Base-by-base conservation (phyloP, 441 rosid species). In the Dalechampia spathulata region DNA sequence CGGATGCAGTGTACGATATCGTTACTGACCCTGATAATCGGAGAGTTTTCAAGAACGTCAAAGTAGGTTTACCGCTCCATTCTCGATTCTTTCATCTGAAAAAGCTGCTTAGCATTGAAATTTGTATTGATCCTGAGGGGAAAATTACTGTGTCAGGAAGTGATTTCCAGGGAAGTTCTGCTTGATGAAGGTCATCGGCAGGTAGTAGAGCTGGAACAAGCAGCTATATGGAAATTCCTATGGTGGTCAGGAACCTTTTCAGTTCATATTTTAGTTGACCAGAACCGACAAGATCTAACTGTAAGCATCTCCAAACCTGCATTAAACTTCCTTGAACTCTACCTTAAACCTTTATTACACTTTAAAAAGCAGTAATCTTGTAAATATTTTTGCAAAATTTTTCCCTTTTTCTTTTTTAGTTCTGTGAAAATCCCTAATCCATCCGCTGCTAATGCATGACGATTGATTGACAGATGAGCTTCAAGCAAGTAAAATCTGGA, bases 231-330 rank as follows among this genome's bases (percentile, higher is more conserved):
- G 96, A 88, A 69, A 73, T 92, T 92, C 61, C 95, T 92, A 9
- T 92, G 92, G 96, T 86, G 98, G 93, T 88, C 98, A 11, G 95
- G 96, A 64, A 80, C 89, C 12, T 81, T 92, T 60, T 81, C 87
- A 13, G 98, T 92, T 48, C 86, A 86, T 70, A 87, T 92, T 62
- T 61, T 80, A 55, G 96, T 86, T 17, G 94, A 92, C 54, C 95
- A 92, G 61, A 81, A 88, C 77, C 72, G 94, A 58, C 62, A 72
- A 58, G 86, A 88, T 70, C 76, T 75, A 68, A 71, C 88, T 0
- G 96, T 88, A 74, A 71, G 86, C 57, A 52, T 39, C 48, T n/a
- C n/a, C n/a, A n/a, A n/a, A n/a, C n/a, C n/a, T n/a, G n/a, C n/a
- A n/a, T n/a, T n/a, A n/a, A n/a, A n/a, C n/a, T n/a, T n/a, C n/a